A percentile compares a stretch with the other conserved stretches of the same genome.
Evolutionary conservation across 1,284 basidiomycete species (phyloP).

Genomic region (Ceratobasidium sp.): DNA sequence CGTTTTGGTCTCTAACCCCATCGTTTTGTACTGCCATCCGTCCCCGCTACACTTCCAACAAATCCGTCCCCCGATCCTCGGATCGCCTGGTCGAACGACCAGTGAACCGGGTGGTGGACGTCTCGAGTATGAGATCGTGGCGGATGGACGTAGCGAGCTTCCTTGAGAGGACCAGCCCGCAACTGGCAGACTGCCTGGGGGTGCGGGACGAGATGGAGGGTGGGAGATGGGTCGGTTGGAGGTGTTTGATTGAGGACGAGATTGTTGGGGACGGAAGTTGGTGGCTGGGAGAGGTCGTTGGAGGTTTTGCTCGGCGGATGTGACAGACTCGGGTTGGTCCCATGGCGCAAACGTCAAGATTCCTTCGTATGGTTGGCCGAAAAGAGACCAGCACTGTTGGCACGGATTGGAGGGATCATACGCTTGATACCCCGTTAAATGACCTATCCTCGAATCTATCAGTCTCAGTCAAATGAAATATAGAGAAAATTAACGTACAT

Average conservation of each 20-base stretch:
- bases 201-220: not conserved
- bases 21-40: slow-evolving; percentile 64
- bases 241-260: slow-evolving; percentile 45
- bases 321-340: slow-evolving; percentile 54
- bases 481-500: slow-evolving; percentile 61
- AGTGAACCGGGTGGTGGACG: slow-evolving; percentile 61
- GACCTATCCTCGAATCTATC: slow-evolving; percentile 61
- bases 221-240: slow-evolving; percentile 44
- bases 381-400: slow-evolving; percentile 76
- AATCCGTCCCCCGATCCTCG: slow-evolving; percentile 73
- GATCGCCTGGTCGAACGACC: slow-evolving; percentile 73
- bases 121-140: slow-evolving; percentile 28
- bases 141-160: slow-evolving; percentile 44
- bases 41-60: slow-evolving; percentile 76
- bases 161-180: slow-evolving; percentile 47
- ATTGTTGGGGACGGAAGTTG: slow-evolving; percentile 48
- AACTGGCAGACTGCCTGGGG: slow-evolving; percentile 48
- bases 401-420: slow-evolving; percentile 76
- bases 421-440: slow-evolving; percentile 78
- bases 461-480: slow-evolving; percentile 43
- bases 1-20: slow-evolving; percentile 68
- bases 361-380: slow-evolving; percentile 70
- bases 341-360: slow-evolving; percentile 70
- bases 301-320: slow-evolving; percentile 55
- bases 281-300: slow-evolving; percentile 61